phyloP scores from a whole-genome alignment of 306 rosid genomes.

The Prunus armeniaca region DNA sequence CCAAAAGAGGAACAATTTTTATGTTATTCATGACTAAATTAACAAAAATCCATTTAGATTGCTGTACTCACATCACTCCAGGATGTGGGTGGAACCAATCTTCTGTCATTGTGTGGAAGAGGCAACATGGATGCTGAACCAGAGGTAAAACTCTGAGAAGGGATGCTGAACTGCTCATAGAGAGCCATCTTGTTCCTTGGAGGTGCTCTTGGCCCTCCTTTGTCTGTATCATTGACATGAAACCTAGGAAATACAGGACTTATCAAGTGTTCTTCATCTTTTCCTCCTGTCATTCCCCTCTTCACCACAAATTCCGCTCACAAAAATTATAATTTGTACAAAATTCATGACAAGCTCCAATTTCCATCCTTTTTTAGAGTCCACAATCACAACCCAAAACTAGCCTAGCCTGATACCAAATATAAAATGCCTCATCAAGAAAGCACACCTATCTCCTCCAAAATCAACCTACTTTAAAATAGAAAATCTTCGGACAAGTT shows the following conservation, averaged over 20 bases:
- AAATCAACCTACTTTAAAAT: not conserved
- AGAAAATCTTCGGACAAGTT: not conserved
- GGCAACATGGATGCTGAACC: slow-evolving; percentile 53
- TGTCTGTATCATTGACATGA: slow-evolving; percentile 64
- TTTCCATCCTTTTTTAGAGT: slow-evolving; percentile 5
- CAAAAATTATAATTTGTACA: slow-evolving; percentile 10
- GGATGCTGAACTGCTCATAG: slow-evolving; percentile 52
- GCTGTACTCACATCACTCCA: slow-evolving; percentile 44
- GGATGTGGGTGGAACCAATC: slow-evolving; percentile 36
- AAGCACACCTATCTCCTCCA: slow-evolving; percentile 10
- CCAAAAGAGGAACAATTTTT: not conserved
- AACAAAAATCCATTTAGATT: not conserved
- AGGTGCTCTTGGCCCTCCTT: slow-evolving; percentile 74
- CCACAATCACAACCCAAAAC: slow-evolving; percentile 1
- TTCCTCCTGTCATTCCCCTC: slow-evolving; percentile 42
- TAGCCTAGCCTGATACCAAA: not conserved
- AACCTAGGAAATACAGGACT: slow-evolving; percentile 78
- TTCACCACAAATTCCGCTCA: slow-evolving; percentile 29
- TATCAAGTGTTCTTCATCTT: slow-evolving; percentile 39
- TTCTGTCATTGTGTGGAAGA: slow-evolving; percentile 24
- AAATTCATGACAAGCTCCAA: slow-evolving; percentile 20
- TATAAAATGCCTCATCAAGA: slow-evolving; percentile 6
- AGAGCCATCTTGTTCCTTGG: slow-evolving; percentile 90
- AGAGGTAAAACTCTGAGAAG: slow-evolving; percentile 47
- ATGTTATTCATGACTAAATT: not conserved